These are phyloP conservation scores for Sinapis alba DNA, from an alignment of 441 rosid species.

Conservation along the genomic window DNA sequence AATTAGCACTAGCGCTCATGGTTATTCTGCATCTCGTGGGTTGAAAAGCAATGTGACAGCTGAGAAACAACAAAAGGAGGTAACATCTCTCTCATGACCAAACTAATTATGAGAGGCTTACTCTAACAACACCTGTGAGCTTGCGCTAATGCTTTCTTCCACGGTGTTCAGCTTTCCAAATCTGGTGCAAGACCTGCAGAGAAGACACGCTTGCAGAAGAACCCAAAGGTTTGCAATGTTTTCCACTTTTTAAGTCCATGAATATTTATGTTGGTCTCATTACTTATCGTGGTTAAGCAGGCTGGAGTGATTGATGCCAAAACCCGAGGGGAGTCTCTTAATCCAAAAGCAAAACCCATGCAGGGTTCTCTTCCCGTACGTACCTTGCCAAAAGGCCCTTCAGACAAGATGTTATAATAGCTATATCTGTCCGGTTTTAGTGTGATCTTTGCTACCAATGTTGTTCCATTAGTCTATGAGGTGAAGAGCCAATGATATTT, in stretches of 20 bases:
- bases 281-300: conserved; percentile 43
- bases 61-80: conserved; percentile 66
- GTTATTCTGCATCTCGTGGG: conserved; percentile 51
- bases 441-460: conserved; percentile 21
- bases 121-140: background rate
- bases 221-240: conserved; percentile 55
- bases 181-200: conserved; percentile 50
- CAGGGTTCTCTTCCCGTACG: conserved; percentile 52
- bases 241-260: background rate
- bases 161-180: conserved; percentile 51
- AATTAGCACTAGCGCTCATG: conserved; percentile 22
- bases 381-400: conserved; percentile 45
- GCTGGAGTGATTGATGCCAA: conserved; percentile 54
- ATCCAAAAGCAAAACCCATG: conserved; percentile 54
- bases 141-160: conserved; percentile 7
- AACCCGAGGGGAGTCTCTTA: conserved; percentile 47
- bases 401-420: conserved; percentile 50
- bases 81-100: conserved; percentile 33
- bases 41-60: conserved; percentile 47
- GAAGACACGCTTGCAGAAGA: conserved; percentile 47
- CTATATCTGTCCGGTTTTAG: background rate
- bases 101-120: background rate
- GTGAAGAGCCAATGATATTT: conserved; percentile 17
- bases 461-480: conserved; percentile 23
- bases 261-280: conserved; percentile 23